Base-by-base conservation (phyloP, 345 rosid species). In the Camelina neglecta region DNA sequence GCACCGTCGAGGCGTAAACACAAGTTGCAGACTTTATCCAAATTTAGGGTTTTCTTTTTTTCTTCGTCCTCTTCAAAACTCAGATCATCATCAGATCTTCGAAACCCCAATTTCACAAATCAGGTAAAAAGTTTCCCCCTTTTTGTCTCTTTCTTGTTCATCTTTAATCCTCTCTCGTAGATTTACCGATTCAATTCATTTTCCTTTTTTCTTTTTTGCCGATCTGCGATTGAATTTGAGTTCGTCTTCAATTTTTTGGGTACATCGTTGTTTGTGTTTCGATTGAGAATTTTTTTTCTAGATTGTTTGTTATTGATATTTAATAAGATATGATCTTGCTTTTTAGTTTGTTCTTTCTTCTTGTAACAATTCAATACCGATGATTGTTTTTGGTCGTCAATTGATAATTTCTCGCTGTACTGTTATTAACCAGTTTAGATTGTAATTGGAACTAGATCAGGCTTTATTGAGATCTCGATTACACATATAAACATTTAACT, bases 1-100 rank as follows among this genome's bases (percentile, higher is more conserved):
- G 26, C 20, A 10, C 18, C 20, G 9, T 23, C 36, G 48, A 57
- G 8, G 38, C 38, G 2, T 8, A 35, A 60, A 47, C 39, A 55
- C 36, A 36, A 67, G 72, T 77, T 58, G 56, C 36, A 50, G 65
- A 58, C 79, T 80, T 62, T 64, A 64, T 75, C 83, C 68, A 56
- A 71, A 47, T 60, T 71, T 80, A 72, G 80, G 83, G 74, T 75
- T 71, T 57, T 49, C 76, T 38, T 65, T n/a, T 8, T 41, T 13
- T 29, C 31, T 4, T 29, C 31, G 0, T 49, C 18, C 13, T 39
- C n/a, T n/a, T 0, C 8, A 7, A 35, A 41, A 18, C 63, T 51
- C 65, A 11, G 23, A 58, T 60, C 26, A 58, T 47, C 24, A 58
- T 47, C 70, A 57, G 24, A 35, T 31, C 51, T 11, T 78, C 64